A percentile compares a stretch with the other conserved stretches of the same genome.
These are phyloP conservation scores for Pezicula carpinea DNA, from an alignment of 2,329 filamentous ascomycete genomes.

Conservation along the genomic window DNA sequence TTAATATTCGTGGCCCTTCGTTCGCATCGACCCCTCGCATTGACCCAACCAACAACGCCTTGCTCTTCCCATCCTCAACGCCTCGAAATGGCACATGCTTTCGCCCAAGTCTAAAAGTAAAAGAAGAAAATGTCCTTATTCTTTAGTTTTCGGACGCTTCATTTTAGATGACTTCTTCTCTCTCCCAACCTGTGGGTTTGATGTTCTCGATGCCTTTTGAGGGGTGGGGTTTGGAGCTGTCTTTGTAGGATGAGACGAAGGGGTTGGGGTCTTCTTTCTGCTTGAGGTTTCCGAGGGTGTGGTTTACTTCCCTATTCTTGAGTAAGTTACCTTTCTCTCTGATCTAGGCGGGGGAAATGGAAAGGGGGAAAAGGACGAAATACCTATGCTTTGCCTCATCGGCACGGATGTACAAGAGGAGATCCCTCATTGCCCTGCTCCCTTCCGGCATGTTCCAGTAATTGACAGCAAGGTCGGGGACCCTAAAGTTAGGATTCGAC, in stretches of 20 bases:
- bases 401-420: conserved; percentile 85
- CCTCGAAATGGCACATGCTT: no score
- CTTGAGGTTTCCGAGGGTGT: conserved; percentile 84
- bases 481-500: conserved; percentile 61
- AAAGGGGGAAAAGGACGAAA: not conserved
- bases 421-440: conserved; percentile 74
- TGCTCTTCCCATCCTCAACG: no score
- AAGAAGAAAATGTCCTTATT: not conserved
- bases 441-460: conserved; percentile 96
- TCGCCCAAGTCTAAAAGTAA: no score
- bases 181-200: conserved; percentile 73
- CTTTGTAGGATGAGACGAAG: conserved; percentile 79
- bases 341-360: not conserved
- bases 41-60: no score
- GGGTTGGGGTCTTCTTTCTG: conserved; percentile 88
- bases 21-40: no score
- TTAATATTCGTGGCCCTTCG: no score
- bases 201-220: conserved; percentile 59
- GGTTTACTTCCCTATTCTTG: conserved; percentile 76
- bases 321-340: not conserved
- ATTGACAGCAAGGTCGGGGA: conserved; percentile 82
- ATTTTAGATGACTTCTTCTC: conserved; percentile 69
- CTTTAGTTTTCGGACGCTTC: no score
- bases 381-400: conserved; percentile 72
- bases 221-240: conserved; percentile 61